Evolutionary conservation across 179 eudicot genomes (phyloP).

Genomic region (Vitellaria paradoxa): DNA sequence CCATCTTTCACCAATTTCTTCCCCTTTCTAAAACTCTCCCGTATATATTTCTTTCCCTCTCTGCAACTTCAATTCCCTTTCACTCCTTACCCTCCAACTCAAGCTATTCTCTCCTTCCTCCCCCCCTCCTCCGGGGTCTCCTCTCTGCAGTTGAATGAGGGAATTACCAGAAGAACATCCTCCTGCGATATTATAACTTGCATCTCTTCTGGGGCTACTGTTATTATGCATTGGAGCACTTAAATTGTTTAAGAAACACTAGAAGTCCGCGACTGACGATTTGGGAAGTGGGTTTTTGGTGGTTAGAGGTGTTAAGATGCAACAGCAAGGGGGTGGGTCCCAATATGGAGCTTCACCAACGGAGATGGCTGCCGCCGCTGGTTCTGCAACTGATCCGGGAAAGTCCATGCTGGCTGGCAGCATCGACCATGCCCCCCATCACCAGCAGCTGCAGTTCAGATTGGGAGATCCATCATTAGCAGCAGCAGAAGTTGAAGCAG

Average conservation of each 20-base stretch:
- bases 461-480: not conserved
- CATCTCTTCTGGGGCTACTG: not conserved
- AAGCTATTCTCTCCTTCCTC: not conserved
- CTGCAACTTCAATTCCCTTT: not conserved
- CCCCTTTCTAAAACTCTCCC: conserved; percentile 1
- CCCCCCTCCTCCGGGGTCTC: not conserved
- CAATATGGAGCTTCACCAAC: not conserved
- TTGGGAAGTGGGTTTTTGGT: not conserved
- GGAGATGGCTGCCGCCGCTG: not conserved
- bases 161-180: not conserved
- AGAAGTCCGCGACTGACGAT: not conserved
- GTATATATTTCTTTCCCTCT: not conserved
- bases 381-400: not conserved
- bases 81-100: not conserved
- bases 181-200: not conserved
- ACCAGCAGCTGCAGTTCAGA: not conserved
- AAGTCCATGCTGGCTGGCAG: not conserved
- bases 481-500: not conserved
- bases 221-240: not conserved
- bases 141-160: not conserved
- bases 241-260: no score
- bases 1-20: not conserved
- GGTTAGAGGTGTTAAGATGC: not conserved
- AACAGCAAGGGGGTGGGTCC: conserved; percentile 9
- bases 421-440: not conserved